Percentiles rank a stretch among this genome's conserved stretches.
phyloP scores from a whole-genome alignment of 768 basidiomycete species.

The Symmetrospora coprosmae region DNA sequence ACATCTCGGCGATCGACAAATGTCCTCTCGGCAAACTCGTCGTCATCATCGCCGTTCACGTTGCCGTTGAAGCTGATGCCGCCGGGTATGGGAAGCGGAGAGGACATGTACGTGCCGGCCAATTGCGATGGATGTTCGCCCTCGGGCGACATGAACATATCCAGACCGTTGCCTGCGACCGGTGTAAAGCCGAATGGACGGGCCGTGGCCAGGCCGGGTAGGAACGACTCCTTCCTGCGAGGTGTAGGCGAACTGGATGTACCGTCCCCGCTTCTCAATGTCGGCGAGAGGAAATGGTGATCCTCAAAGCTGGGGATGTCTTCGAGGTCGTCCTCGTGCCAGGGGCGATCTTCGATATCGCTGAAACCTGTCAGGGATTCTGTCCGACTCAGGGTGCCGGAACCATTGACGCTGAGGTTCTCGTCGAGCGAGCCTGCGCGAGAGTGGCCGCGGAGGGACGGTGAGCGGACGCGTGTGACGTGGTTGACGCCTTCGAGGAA shows the following conservation, averaged over 20 bases:
- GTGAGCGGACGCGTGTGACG: constrained; percentile 17
- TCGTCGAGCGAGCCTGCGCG: constrained; percentile 59
- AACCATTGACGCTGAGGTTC: constrained; percentile 94
- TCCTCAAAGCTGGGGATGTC: constrained; percentile 13
- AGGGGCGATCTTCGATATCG: neutral
- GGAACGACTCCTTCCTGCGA: neutral
- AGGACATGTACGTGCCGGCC: neutral
- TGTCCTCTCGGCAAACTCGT: constrained; percentile 8
- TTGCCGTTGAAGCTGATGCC: neutral
- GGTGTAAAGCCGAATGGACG: neutral
- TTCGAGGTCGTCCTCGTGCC: constrained; percentile 18
- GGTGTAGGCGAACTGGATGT: constrained; percentile 8
- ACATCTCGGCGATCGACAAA: constrained; percentile 7
- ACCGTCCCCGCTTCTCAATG: too few species aligned
- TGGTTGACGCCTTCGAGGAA: constrained; percentile 57
- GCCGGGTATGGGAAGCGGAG: neutral
- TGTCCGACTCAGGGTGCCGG: too few species aligned
- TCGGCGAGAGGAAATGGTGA: neutral
- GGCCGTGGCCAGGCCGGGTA: too few species aligned
- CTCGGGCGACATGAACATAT: too few species aligned
- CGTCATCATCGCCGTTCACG: constrained; percentile 7
- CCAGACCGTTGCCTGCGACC: neutral
- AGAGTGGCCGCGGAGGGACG: constrained; percentile 34
- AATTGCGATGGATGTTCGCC: too few species aligned
- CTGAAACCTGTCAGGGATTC: too few species aligned